A percentile compares a stretch with the other conserved stretches of the same genome.
Conservation (phyloP, 2,329 filamentous ascomycete species). For the Talaromyces rugulosus region DNA sequence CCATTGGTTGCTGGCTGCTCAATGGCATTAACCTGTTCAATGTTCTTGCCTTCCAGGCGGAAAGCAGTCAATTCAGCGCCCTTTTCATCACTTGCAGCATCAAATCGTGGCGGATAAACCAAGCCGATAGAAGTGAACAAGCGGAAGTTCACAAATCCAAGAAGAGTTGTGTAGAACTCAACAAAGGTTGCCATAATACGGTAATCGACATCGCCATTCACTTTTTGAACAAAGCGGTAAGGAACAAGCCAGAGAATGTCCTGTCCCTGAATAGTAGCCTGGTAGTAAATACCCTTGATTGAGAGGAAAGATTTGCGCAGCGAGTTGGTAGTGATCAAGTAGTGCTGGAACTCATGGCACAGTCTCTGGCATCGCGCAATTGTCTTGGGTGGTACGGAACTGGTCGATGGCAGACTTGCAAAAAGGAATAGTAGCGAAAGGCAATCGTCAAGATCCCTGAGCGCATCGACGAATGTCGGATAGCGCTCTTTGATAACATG, state of each 20-base stretch:
- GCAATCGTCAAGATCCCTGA: slow-evolving; percentile 93
- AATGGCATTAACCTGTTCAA: slow-evolving; percentile 43
- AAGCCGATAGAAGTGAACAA: slow-evolving; percentile 87
- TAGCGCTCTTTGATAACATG: slow-evolving; percentile 98
- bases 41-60: slow-evolving; percentile 73
- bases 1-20: slow-evolving; percentile 52
- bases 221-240: slow-evolving; percentile 94
- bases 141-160: slow-evolving; percentile 94
- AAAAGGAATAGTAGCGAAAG: slow-evolving; percentile 97
- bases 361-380: slow-evolving; percentile 91
- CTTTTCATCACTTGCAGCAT: slow-evolving; percentile 77
- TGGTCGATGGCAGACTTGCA: slow-evolving; percentile 87
- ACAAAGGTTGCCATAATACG: slow-evolving; percentile 99
- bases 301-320: slow-evolving; percentile 94
- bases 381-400: slow-evolving; percentile 88
- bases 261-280: slow-evolving; percentile 94
- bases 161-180: slow-evolving; percentile 95
- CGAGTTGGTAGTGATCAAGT: slow-evolving; percentile 86
- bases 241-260: slow-evolving; percentile 96
- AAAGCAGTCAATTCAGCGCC: slow-evolving; percentile 89
- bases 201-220: slow-evolving; percentile 93
- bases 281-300: slow-evolving; percentile 99
- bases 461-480: slow-evolving; percentile 89
- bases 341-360: slow-evolving; percentile 95
- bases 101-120: slow-evolving; percentile 94